A percentile compares a stretch with the other conserved stretches of the same genome.
Conservation (phyloP, 148 eudicot species). For the Heliosperma pusillum region DNA sequence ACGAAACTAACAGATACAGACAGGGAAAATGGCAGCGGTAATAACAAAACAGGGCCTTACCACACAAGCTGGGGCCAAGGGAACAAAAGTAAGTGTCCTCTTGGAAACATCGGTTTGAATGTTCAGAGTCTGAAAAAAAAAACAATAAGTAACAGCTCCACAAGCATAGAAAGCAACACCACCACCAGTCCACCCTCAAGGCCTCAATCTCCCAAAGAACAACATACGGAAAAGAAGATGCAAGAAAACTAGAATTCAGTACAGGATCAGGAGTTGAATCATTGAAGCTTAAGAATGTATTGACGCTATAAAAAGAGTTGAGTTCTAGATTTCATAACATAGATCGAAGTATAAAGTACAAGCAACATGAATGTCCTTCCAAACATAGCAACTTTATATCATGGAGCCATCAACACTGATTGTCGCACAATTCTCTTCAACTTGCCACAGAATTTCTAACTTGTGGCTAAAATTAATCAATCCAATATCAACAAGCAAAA, state of each 20-base stretch:
- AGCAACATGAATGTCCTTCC: background rate
- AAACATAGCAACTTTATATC: no score
- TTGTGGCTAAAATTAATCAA: no score
- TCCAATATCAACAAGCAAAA: no score
- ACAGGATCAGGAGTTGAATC: background rate
- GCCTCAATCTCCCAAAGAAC: background rate
- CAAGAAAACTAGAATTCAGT: background rate
- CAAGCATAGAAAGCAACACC: background rate
- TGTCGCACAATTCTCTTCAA: no score
- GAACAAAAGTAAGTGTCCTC: slow-evolving; percentile 77
- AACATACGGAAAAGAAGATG: background rate
- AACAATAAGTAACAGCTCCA: slow-evolving; percentile 15
- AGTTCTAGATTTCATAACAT: background rate
- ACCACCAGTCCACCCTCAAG: background rate
- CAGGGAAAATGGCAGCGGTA: background rate
- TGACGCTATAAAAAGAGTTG: background rate
- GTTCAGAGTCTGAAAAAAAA: slow-evolving; percentile 56
- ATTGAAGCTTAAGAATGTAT: background rate
- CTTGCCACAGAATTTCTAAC: no score
- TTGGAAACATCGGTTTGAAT: slow-evolving; percentile 56
- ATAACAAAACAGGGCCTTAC: slow-evolving; percentile 37
- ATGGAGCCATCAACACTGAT: no score
- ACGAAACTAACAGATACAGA: background rate
- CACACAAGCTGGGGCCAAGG: slow-evolving; percentile 96
- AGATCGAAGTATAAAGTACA: background rate